Percentiles rank a stretch among this genome's conserved stretches.
phyloP scores from a whole-genome alignment of 2,329 filamentous ascomycete species.

The Fonsecaea monophora region DNA sequence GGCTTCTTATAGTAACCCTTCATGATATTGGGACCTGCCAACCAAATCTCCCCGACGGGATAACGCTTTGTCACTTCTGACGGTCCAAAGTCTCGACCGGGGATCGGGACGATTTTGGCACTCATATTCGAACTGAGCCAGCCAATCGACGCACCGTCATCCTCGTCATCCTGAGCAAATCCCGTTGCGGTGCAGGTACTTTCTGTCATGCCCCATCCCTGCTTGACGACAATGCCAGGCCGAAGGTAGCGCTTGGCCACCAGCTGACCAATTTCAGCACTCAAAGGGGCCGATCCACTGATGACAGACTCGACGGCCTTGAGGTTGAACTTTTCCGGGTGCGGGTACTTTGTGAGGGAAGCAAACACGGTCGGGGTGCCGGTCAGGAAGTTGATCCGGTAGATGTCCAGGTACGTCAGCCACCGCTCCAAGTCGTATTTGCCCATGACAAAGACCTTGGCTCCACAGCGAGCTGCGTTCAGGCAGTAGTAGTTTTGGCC shows the following conservation, averaged over 20 bases:
- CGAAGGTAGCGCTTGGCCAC: slow-evolving; percentile 6
- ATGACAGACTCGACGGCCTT: slow-evolving; percentile 10
- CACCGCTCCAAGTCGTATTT: slow-evolving; percentile 2
- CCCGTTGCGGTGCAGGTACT: slow-evolving; percentile 15
- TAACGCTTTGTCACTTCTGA: slow-evolving; percentile 49
- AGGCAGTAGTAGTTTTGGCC: slow-evolving; percentile 20
- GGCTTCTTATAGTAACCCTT: slow-evolving; percentile 44
- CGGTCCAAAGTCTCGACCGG: slow-evolving; percentile 64
- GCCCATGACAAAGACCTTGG: slow-evolving; percentile 18
- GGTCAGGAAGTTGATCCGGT: slow-evolving; percentile 15
- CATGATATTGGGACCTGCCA: slow-evolving; percentile 43
- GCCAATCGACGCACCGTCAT: slow-evolving; percentile 12
- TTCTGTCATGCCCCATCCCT: slow-evolving; percentile 40
- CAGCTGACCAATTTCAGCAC: neutral
- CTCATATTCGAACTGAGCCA: slow-evolving; percentile 14
- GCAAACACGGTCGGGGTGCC: neutral
- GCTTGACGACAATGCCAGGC: slow-evolving; percentile 7
- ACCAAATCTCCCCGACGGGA: slow-evolving; percentile 56
- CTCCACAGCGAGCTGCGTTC: slow-evolving; percentile 12
- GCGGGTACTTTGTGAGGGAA: neutral
- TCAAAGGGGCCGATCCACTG: slow-evolving; percentile 6
- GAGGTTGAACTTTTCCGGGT: slow-evolving; percentile 10
- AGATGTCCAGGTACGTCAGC: slow-evolving; percentile 15
- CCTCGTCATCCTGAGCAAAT: slow-evolving; percentile 17
- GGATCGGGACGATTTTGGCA: slow-evolving; percentile 15